A percentile compares a stretch with the other conserved stretches of the same genome.
Evolutionary conservation across 2,329 filamentous ascomycete genomes (phyloP).

Genomic region (Aspergillus transmontanensis): DNA sequence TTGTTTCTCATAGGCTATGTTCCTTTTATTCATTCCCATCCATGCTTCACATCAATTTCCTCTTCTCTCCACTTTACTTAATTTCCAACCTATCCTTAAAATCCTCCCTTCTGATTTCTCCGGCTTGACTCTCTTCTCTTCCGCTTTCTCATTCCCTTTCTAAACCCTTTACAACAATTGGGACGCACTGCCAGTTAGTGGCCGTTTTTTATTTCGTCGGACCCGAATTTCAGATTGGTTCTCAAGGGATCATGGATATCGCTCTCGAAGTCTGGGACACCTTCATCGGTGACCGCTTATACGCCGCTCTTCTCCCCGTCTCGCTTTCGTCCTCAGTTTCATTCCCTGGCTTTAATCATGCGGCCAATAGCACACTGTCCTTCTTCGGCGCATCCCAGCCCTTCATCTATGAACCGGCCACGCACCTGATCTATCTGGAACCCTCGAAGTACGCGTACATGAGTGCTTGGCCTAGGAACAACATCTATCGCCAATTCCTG

Average conservation of each 20-base stretch:
- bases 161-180: neutral
- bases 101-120: neutral
- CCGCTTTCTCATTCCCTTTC: neutral
- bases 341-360: slow-evolving; percentile 53
- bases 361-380: slow-evolving; percentile 57
- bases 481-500: slow-evolving; percentile 71
- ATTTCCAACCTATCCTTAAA: neutral
- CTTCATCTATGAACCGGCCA: slow-evolving; percentile 69
- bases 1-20: slow-evolving; percentile 15
- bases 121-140: neutral
- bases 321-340: slow-evolving; percentile 57
- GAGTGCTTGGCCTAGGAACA: slow-evolving; percentile 77
- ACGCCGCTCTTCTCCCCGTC: slow-evolving; percentile 70
- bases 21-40: slow-evolving; percentile 9
- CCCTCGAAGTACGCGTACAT: slow-evolving; percentile 77
- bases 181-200: neutral
- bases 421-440: slow-evolving; percentile 66
- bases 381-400: slow-evolving; percentile 56
- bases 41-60: slow-evolving; percentile 1
- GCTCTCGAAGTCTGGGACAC: slow-evolving; percentile 84
- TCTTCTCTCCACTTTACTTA: slow-evolving; percentile 7
- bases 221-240: neutral
- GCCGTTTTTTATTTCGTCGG: neutral
- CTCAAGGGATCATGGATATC: slow-evolving; percentile 72
- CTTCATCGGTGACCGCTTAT: slow-evolving; percentile 77